Base-by-base conservation (phyloP, 805 yeast genomes). In the Barnettozyma californica region DNA sequence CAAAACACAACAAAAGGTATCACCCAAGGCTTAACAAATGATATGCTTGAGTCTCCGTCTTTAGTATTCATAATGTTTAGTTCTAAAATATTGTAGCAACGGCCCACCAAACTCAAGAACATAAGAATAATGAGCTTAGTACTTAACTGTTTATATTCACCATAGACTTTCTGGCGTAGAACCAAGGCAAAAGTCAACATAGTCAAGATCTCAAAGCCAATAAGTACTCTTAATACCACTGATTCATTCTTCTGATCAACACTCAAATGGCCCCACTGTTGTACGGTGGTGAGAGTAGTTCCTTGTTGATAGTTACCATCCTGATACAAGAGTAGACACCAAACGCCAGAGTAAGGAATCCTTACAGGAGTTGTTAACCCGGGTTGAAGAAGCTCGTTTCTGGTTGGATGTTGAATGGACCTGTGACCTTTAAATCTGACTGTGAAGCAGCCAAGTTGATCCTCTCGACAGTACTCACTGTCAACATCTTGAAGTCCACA, bases 401-500 rank as follows among this genome's bases (percentile, higher is more conserved):
- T 41, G 31, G 23, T 18, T 10, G 40, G 21, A 18, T 33, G 40
- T 11, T 34, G 8, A 2, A 41, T 18, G 16, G 26, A 3, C 25
- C 34, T 19, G 5, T 26, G 26, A 9, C 23, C 45, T 6, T 21
- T 36, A 3, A 10, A 4, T 4, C 9, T 18, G 5, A 48, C 36
- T 1, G 48, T 37, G 18, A 33, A 45, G 9, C 18, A 8, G 2
- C 49, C 52, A 38, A 49, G 45, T 16, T 45, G 18, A 2, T 42
- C 39, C 13, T 42, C 5, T 1, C 4, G 8, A 21, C 52, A 49
- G 16, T 25, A 33, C 8, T 43, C 43, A 6, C 40, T 18, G 8
- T 45, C 52, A 4, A 49, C 14, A 33, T 49, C 52, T 27, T 41
- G 46, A 7, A 49, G 29, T 3, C 52, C 52, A 42, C 52, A 49